Base-by-base conservation (phyloP, 179 eudicot species). In the Camellia oleifera region DNA sequence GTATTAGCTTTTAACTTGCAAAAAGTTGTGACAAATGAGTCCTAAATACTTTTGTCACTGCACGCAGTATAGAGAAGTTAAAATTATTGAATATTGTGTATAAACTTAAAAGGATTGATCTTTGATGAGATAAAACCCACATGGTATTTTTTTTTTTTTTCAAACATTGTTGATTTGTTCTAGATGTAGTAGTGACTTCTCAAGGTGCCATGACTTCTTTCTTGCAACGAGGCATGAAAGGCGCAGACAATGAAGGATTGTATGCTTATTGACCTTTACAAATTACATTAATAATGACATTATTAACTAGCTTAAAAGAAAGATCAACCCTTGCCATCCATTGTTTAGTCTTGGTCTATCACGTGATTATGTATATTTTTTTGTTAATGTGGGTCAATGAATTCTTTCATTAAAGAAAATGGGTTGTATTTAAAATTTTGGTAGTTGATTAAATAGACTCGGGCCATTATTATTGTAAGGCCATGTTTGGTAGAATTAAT, bases 41-140 rank as follows among this genome's bases (percentile, higher is more conserved):
- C 40, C 40, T 32, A 32, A 32, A 32, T 32, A 32, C 40, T 32
- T 32, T 32, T 32, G 40, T 1, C 40, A 32, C 40, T 9, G 54
- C 54, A 52, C 54, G 2, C 54, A 52, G 40, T 32, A 32, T 6
- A 0, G 48, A 67, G 2, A 13, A 67, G 48, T 45, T 67, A n/a
- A 40, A 5, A 5, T 40, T 32, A 13, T 67, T 40, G n/a, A 44
- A 5, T 11, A 67, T 46, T 13, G 70, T 5, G 13, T 32, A 45
- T 32, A 66, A 32, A 20, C 12, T 5, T 11, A 68, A 44, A 42
- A 9, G 15, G 11, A 48, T 48, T 18, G 18, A 50, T 11, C 58
- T 71, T 71, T 71, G 75, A 50, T 58, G 2, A n/a, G 53, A 13
- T 69, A 69, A 69, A 69, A 69, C 71, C 50, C 71, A 42, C n/a